Conservation (phyloP, 1,139 yeast species). For the Candida sanyaensis region DNA sequence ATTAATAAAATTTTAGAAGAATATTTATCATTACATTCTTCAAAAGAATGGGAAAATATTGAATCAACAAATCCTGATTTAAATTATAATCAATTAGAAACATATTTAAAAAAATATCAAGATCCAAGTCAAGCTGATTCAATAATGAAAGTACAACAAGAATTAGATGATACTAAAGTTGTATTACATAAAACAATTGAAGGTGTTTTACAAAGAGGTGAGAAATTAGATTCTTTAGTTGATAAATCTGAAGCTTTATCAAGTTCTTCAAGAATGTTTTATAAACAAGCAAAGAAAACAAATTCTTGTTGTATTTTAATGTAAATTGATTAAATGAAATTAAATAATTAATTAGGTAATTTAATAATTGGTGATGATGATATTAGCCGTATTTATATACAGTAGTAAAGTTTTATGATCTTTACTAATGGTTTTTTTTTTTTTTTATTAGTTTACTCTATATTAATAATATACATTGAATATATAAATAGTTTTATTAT, state of each 20-base stretch:
- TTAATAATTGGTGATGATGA: too few relatives aligned
- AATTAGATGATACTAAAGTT: slow-evolving; percentile 95
- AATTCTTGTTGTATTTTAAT: slow-evolving; percentile 91
- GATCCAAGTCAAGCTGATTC: slow-evolving; percentile 98
- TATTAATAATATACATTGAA: too few relatives aligned
- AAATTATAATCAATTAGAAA: slow-evolving; percentile 62
- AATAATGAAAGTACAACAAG: slow-evolving; percentile 95
- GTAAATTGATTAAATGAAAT: too few relatives aligned
- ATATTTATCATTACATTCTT: slow-evolving; percentile 81
- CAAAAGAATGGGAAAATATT: slow-evolving; percentile 63
- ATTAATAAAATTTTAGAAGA: slow-evolving; percentile 91
- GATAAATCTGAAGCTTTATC: slow-evolving; percentile 94
- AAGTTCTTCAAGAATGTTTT: slow-evolving; percentile 87
- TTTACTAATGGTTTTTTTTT: not conserved
- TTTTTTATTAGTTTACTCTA: too few relatives aligned
- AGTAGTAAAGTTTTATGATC: not conserved
- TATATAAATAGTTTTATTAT: not conserved
- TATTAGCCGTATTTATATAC: not conserved
- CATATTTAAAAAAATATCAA: slow-evolving; percentile 81
- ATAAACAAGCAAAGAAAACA: slow-evolving; percentile 96
- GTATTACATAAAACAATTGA: slow-evolving; percentile 96
- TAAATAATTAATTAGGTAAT: too few relatives aligned
- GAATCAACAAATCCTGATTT: slow-evolving; percentile 51
- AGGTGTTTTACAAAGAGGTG: slow-evolving; percentile 93
- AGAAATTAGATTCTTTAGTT: slow-evolving; percentile 88